Base-by-base conservation (phyloP, 2,329 filamentous ascomycete genomes). In the Aspergillus phoenicis region DNA sequence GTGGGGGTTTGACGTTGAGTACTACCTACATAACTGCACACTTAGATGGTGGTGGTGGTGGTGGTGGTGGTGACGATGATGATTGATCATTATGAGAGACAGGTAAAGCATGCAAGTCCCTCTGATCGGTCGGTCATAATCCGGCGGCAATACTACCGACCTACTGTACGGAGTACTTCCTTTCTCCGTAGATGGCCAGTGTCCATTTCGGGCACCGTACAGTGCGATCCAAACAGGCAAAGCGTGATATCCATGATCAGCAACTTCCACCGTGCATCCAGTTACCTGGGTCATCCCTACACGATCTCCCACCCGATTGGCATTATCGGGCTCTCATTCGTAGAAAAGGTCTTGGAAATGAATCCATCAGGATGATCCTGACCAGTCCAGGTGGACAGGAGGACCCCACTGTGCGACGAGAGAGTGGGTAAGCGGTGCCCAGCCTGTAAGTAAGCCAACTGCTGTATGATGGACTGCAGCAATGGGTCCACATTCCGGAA, bases 271-370 rank as follows among this genome's bases (percentile, higher is more conserved):
- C 39, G 43, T 45, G 52, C 60, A 62, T 62, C 51, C 55, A 53
- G 51, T 45, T 60, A 57, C 65, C 52, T 58, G 60, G 62, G 57
- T 59, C 38, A 64, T 63, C 66, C 64, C 63, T 68, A 55, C 60
- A 22, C 24, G 26, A 30, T 15, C 17, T 15, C 45, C 22, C 45
- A 28, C 13, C 22, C 22, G 13, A 2, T 20, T 20, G 6, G 45
- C 22, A 30, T 30, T 15, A 49, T 49, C 17, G 45, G 45, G 22
- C 24, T 24, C 26, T 26, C 22, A 30, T 26, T 15, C 22, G 22
- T 24, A n/a, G 45, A 15, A 7, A 22, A 49, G 17, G 39, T 30
- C 13, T 24, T 49, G 5, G 41, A 20, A 52, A 22, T 17, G 36
- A 22, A n/a, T 38, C 36, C 51, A 41, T 38, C 52, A 53, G 33